These are phyloP conservation scores for Plenodomus biglobosus DNA, from an alignment of 2,329 filamentous ascomycete genomes.

Conservation along the genomic window DNA sequence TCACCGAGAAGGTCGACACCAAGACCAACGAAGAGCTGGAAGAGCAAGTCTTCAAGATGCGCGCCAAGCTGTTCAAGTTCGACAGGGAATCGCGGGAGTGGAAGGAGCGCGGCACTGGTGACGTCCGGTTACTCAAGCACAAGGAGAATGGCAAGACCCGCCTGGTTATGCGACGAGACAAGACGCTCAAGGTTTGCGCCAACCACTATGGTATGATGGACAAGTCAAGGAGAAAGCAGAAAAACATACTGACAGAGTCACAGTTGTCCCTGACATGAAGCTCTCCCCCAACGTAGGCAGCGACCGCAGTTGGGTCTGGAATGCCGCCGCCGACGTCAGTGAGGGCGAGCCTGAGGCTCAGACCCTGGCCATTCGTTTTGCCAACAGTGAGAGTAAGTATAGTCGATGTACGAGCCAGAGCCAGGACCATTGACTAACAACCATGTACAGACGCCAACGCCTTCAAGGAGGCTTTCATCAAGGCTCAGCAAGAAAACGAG, in stretches of 20 bases:
- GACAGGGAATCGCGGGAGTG: constrained; percentile 89
- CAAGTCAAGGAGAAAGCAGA: constrained; percentile 8
- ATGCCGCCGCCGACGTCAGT: constrained; percentile 93
- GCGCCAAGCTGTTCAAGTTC: constrained; percentile 99
- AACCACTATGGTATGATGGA: constrained; percentile 89
- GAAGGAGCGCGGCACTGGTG: constrained; percentile 98
- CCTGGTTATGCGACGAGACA: constrained; percentile 97
- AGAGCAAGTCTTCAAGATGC: constrained; percentile 99
- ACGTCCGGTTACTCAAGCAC: constrained; percentile 96
- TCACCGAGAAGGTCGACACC: constrained; percentile 94
- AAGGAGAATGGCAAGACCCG: constrained; percentile 98
- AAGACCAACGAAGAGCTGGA: constrained; percentile 99
- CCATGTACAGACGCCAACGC: constrained; percentile 75
- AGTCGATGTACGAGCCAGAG: constrained; percentile 43
- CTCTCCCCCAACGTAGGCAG: constrained; percentile 96
- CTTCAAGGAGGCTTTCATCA: constrained; percentile 97
- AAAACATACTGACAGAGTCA: constrained; percentile 22
- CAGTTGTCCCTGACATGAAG: constrained; percentile 98
- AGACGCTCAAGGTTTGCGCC: constrained; percentile 99
- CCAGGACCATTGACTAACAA: constrained; percentile 31
- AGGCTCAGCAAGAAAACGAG: constrained; percentile 96
- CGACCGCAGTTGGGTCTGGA: constrained; percentile 99
- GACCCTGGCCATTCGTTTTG: constrained; percentile 95
- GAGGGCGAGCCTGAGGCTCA: constrained; percentile 96
- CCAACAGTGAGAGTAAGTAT: constrained; percentile 85